Conservation (phyloP, 352 stramenopile genomes). For the Pythium guiyangense region DNA sequence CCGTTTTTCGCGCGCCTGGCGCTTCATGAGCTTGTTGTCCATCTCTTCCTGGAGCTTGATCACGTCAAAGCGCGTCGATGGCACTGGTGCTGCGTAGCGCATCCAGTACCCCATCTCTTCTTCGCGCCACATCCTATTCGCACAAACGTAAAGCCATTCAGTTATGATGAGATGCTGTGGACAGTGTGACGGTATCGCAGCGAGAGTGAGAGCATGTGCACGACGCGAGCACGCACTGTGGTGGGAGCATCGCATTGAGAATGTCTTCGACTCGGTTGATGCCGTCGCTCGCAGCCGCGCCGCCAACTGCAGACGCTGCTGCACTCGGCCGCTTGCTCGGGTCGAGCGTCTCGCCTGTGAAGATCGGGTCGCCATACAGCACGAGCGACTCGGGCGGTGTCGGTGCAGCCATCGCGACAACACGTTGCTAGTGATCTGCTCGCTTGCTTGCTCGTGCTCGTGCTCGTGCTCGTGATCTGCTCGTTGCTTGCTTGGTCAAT, state of each 20-base stretch:
- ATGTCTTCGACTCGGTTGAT: conserved; percentile 72
- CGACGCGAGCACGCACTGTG: conserved; percentile 42
- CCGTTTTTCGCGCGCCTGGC: conserved; percentile 90
- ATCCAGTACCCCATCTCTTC: conserved; percentile 86
- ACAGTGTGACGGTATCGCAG: background rate
- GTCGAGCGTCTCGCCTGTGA: conserved; percentile 77
- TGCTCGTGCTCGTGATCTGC: too few species aligned
- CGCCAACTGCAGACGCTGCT: conserved; percentile 16
- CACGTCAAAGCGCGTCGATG: conserved; percentile 91
- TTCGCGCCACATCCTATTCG: conserved; percentile 67
- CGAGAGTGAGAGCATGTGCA: background rate
- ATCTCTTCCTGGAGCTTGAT: conserved; percentile 90
- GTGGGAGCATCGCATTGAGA: conserved; percentile 68
- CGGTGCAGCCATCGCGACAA: conserved; percentile 41
- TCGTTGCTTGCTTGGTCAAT: too few species aligned
- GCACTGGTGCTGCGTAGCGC: conserved; percentile 87
- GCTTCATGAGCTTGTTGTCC: conserved; percentile 85
- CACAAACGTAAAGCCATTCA: background rate
- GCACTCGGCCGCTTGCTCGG: conserved; percentile 35
- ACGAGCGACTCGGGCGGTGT: conserved; percentile 84
- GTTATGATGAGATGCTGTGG: too few species aligned
- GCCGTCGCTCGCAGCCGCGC: conserved; percentile 31
- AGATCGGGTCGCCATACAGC: conserved; percentile 88
- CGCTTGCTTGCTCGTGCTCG: too few species aligned
- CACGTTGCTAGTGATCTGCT: background rate